Evolutionary conservation across 306 rosid species (phyloP).

Genomic region (Fagus sylvatica): DNA sequence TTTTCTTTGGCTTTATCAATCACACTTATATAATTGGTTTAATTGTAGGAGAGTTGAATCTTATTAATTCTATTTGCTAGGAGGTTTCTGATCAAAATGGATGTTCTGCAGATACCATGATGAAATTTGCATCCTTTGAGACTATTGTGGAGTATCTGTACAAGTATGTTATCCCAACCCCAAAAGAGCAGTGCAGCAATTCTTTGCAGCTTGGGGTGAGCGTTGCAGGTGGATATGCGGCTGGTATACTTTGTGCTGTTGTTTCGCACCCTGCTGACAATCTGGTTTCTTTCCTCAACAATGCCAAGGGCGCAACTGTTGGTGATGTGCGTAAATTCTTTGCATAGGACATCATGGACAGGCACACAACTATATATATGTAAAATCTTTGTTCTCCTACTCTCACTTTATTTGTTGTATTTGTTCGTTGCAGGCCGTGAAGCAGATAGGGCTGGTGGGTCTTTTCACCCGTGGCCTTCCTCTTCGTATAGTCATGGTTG

Average conservation of each 20-base stretch:
- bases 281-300: conserved; percentile 82
- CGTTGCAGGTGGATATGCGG: conserved; percentile 66
- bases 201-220: conserved; percentile 69
- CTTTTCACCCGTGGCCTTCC: conserved; percentile 85
- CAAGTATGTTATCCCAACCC: conserved; percentile 62
- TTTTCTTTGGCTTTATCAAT: background rate
- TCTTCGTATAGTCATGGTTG: conserved; percentile 74
- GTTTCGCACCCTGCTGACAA: conserved; percentile 87
- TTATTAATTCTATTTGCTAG: background rate
- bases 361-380: background rate
- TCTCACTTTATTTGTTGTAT: conserved; percentile 11
- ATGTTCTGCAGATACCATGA: conserved; percentile 61
- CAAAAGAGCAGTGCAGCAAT: conserved; percentile 64
- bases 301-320: conserved; percentile 73
- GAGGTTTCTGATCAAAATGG: background rate
- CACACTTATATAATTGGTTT: background rate
- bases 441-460: conserved; percentile 56
- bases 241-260: conserved; percentile 67
- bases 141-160: conserved; percentile 59
- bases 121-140: conserved; percentile 84
- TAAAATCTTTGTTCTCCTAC: background rate
- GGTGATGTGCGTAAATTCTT: conserved; percentile 55
- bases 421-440: conserved; percentile 59
- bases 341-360: background rate
- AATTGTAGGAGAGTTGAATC: background rate